These are phyloP conservation scores for Aspergillus novofumigatus DNA, from an alignment of 2,329 filamentous ascomycete species.

Conservation along the genomic window DNA sequence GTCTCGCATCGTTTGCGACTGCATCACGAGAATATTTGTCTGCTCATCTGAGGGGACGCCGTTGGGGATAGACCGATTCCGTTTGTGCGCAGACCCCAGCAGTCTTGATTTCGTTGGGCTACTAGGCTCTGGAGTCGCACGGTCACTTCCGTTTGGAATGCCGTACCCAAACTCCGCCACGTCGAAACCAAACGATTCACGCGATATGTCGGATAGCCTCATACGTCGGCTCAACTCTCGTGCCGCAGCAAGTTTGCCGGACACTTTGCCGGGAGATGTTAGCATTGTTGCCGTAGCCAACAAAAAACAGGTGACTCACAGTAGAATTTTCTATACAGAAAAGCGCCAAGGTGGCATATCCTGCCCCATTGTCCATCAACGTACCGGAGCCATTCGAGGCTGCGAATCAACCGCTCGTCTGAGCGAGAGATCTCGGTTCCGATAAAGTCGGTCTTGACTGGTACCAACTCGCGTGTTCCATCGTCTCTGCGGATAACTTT, in stretches of 20 bases:
- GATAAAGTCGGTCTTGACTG: conserved; percentile 68
- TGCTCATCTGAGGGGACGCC: conserved; percentile 21
- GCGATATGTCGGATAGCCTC: conserved; percentile 46
- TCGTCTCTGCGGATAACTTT: conserved; percentile 50
- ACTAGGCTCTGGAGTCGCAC: conserved; percentile 22
- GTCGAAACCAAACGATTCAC: conserved; percentile 38
- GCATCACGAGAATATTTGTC: conserved; percentile 27
- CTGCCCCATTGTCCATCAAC: conserved; percentile 68
- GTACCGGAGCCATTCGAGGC: conserved; percentile 79
- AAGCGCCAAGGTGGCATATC: conserved; percentile 64
- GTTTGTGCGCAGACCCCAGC: conserved; percentile 24
- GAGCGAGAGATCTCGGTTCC: conserved; percentile 56
- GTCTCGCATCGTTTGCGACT: conserved; percentile 63
- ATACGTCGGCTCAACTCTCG: conserved; percentile 50
- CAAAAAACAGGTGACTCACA: conserved; percentile 55
- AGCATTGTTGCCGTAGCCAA: conserved; percentile 1
- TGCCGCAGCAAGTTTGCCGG: conserved; percentile 51
- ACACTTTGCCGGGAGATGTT: conserved; percentile 13
- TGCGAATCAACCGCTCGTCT: conserved; percentile 71
- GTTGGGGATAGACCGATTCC: conserved; percentile 23
- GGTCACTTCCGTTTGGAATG: conserved; percentile 20
- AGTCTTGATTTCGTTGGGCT: conserved; percentile 31
- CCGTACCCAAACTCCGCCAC: conserved; percentile 23
- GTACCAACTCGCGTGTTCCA: conserved; percentile 51
- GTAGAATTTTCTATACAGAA: conserved; percentile 78